phyloP scores from a whole-genome alignment of 1,284 basidiomycete genomes.

The Testicularia cyperi region DNA sequence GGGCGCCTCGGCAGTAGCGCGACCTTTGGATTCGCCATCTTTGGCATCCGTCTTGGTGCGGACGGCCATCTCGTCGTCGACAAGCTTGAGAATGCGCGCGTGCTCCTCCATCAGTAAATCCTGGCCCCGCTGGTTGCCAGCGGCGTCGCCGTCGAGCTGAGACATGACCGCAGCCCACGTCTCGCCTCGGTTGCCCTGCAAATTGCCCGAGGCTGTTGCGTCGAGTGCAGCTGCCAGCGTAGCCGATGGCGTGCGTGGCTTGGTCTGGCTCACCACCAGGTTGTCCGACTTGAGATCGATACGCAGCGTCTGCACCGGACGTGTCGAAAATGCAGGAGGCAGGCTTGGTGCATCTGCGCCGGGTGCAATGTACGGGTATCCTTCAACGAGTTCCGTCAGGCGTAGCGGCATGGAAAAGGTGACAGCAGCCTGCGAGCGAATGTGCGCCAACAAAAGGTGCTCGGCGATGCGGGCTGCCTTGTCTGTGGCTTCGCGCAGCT shows the following conservation, averaged over 20 bases:
- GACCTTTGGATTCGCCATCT: background rate
- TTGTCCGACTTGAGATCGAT: slow-evolving; percentile 40
- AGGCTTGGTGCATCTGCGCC: slow-evolving; percentile 10
- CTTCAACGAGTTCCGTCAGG: slow-evolving; percentile 37
- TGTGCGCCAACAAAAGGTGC: slow-evolving; percentile 46
- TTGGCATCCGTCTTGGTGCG: background rate
- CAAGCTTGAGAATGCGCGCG: slow-evolving; percentile 26
- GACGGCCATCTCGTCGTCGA: slow-evolving; percentile 13
- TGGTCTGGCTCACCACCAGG: slow-evolving; percentile 22
- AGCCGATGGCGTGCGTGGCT: slow-evolving; percentile 18
- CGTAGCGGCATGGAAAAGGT: slow-evolving; percentile 42
- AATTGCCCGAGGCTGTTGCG: slow-evolving; percentile 10
- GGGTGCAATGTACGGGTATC: slow-evolving; percentile 27
- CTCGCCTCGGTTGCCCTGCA: slow-evolving; percentile 17
- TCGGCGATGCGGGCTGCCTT: slow-evolving; percentile 20
- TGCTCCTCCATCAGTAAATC: slow-evolving; percentile 41
- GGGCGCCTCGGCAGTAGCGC: background rate
- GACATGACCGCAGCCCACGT: slow-evolving; percentile 23
- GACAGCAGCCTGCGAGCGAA: slow-evolving; percentile 36
- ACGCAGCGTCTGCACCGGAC: slow-evolving; percentile 14
- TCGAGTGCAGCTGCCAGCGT: slow-evolving; percentile 36
- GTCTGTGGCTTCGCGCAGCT: slow-evolving; percentile 7
- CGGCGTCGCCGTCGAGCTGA: slow-evolving; percentile 6
- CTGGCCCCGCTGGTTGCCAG: background rate
- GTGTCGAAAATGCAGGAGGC: slow-evolving; percentile 14